Conservation (phyloP, 2,329 filamentous ascomycete species). For the Trichoderma breve region DNA sequence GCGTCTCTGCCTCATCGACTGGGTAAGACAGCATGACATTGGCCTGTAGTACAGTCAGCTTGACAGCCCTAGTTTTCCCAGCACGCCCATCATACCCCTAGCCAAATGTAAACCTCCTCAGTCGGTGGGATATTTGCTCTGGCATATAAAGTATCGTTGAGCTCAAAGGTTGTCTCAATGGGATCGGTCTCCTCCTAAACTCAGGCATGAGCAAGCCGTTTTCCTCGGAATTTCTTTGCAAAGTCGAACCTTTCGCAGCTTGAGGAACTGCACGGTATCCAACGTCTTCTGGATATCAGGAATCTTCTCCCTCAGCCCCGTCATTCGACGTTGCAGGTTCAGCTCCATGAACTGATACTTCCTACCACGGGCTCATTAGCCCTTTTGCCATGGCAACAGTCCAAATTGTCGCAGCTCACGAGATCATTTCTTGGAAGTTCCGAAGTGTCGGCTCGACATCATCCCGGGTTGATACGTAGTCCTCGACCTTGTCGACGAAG, state of each 20-base stretch:
- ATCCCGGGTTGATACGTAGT: conserved; percentile 74
- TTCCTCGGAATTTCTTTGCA: not conserved
- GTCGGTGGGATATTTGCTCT: conserved; percentile 79
- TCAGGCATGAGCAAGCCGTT: conserved; percentile 23
- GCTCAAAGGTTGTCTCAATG: conserved; percentile 89
- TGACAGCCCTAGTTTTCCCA: not conserved
- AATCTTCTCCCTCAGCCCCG: conserved; percentile 87
- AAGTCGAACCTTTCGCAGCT: conserved; percentile 63
- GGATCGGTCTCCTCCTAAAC: conserved; percentile 57
- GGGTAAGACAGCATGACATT: conserved; percentile 98
- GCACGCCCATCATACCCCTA: conserved; percentile 60
- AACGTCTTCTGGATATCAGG: conserved; percentile 96
- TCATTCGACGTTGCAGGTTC: conserved; percentile 80
- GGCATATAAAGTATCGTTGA: conserved; percentile 93
- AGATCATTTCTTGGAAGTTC: conserved; percentile 91
- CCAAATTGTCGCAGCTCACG: conserved; percentile 51
- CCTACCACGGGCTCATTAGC: conserved; percentile 45
- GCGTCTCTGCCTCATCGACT: conserved; percentile 76
- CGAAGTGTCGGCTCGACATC: conserved; percentile 80
- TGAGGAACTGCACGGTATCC: conserved; percentile 84
- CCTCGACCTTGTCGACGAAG: conserved; percentile 84
- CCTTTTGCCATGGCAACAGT: conserved; percentile 7
- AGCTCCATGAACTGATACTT: conserved; percentile 99
- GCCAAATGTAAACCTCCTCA: conserved; percentile 93
- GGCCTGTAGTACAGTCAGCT: conserved; percentile 52